Evolutionary conservation across 2,329 filamentous ascomycete genomes (phyloP).

Genomic region (Pyrenochaeta sp.): DNA sequence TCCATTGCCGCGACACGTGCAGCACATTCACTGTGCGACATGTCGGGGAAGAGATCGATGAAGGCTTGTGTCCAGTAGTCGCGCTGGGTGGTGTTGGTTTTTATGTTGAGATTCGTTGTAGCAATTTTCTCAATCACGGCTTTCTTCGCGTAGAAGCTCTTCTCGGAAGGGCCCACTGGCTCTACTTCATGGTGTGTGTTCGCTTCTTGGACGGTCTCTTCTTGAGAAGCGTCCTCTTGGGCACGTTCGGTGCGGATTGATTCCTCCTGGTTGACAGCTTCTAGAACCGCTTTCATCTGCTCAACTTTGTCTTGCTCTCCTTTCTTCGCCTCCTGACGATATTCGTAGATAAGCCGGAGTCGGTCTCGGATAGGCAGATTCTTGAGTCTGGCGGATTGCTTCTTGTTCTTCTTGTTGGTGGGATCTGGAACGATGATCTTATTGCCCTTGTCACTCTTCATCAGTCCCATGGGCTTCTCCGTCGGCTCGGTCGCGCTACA

Average conservation of each 20-base stretch:
- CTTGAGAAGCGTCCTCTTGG: not conserved
- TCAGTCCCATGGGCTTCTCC: not conserved
- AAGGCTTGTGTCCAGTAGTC: not conserved
- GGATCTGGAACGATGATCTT: not conserved
- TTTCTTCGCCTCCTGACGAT: not conserved
- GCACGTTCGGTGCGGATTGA: not conserved
- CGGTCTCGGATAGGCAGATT: not conserved
- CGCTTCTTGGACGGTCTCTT: not conserved
- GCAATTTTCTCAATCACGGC: not conserved
- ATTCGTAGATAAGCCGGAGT: not conserved
- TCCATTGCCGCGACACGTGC: not conserved
- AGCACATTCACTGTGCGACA: not conserved
- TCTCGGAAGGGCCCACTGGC: not conserved
- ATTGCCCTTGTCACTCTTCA: not conserved
- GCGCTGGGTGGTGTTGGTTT: not conserved
- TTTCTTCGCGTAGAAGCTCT: not conserved
- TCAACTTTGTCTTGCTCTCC: not conserved
- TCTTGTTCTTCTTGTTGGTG: not conserved
- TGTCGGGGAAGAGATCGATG: not conserved
- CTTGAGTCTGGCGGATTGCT: not conserved
- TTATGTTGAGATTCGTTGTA: not conserved
- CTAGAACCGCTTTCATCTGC: not conserved
- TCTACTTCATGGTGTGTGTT: not conserved
- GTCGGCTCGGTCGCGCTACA: not conserved
- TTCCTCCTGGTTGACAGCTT: not conserved